Evolutionary conservation across 805 yeast species (phyloP).

Genomic region (Suhomyces sp.): DNA sequence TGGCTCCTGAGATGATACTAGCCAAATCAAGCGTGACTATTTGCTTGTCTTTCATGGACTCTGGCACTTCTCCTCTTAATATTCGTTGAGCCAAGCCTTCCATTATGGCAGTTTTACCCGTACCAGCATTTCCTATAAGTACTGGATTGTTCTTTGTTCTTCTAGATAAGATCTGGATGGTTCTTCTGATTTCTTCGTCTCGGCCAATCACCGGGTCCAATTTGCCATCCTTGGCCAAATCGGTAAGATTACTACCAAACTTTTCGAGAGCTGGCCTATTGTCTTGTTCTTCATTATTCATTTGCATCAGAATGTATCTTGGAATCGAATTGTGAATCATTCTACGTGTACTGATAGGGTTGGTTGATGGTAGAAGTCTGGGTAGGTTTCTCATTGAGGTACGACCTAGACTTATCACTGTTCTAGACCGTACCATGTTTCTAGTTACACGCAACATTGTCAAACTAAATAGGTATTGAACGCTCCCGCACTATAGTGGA

Average conservation of each 20-base stretch:
- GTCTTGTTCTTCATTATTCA: constrained; percentile 44
- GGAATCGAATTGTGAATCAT: constrained; percentile 20
- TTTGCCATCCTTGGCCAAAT: constrained; percentile 83
- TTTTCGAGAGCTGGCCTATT: constrained; percentile 73
- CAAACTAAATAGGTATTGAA: background rate
- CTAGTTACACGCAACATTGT: constrained; percentile 3
- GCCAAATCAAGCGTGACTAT: constrained; percentile 86
- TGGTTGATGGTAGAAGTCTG: background rate
- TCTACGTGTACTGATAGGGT: background rate
- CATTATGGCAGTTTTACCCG: constrained; percentile 95
- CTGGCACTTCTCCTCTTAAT: constrained; percentile 90
- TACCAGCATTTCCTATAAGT: constrained; percentile 93
- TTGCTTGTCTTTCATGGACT: constrained; percentile 81
- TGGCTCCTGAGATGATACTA: constrained; percentile 89
- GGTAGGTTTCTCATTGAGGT: background rate
- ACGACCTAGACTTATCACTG: background rate
- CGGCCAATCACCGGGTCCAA: constrained; percentile 96
- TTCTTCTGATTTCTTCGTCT: constrained; percentile 90
- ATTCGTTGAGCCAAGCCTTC: constrained; percentile 96
- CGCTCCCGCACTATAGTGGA: background rate
- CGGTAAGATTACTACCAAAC: constrained; percentile 83
- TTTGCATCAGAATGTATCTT: constrained; percentile 36
- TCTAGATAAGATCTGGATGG: constrained; percentile 87
- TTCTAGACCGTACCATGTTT: background rate
- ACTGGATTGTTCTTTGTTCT: constrained; percentile 96